phyloP scores from a whole-genome alignment of 2,329 filamentous ascomycete species.

The Nothophoma quercina region DNA sequence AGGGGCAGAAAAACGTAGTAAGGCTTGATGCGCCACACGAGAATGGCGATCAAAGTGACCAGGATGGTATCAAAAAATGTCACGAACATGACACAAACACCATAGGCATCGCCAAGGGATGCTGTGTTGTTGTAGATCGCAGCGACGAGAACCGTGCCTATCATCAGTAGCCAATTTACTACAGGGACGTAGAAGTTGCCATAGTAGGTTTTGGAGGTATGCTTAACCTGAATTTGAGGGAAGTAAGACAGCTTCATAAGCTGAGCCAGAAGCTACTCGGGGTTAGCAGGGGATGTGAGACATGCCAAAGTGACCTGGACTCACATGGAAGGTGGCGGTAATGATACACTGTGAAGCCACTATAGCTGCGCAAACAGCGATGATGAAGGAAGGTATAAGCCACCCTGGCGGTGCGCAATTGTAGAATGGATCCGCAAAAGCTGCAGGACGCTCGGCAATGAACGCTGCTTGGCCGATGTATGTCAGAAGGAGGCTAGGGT shows the following conservation, averaged over 20 bases:
- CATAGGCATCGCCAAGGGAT: conserved; percentile 74
- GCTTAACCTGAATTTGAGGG: conserved; percentile 75
- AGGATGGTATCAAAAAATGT: conserved; percentile 81
- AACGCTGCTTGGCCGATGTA: conserved; percentile 80
- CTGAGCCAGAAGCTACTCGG: conserved; percentile 64
- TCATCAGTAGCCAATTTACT: conserved; percentile 79
- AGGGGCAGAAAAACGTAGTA: conserved; percentile 68
- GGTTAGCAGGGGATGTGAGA: conserved; percentile 33
- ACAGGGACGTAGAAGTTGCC: conserved; percentile 80
- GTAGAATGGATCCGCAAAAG: conserved; percentile 78
- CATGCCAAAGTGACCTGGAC: not conserved
- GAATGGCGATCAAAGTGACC: conserved; percentile 73
- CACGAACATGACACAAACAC: conserved; percentile 80
- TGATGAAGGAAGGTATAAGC: conserved; percentile 72
- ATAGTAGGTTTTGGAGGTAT: conserved; percentile 74
- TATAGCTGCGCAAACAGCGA: conserved; percentile 74
- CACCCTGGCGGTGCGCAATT: conserved; percentile 72
- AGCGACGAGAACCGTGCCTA: conserved; percentile 77
- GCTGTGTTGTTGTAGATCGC: conserved; percentile 74
- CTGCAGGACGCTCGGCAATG: conserved; percentile 66
- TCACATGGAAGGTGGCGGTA: conserved; percentile 74
- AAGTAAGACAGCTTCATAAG: conserved; percentile 78
- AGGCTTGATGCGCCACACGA: conserved; percentile 73
- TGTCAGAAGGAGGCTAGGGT: conserved; percentile 71
- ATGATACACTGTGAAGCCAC: conserved; percentile 83